Base-by-base conservation (phyloP, 208 protist species). In the Acanthamoeba triangularis region DNA sequence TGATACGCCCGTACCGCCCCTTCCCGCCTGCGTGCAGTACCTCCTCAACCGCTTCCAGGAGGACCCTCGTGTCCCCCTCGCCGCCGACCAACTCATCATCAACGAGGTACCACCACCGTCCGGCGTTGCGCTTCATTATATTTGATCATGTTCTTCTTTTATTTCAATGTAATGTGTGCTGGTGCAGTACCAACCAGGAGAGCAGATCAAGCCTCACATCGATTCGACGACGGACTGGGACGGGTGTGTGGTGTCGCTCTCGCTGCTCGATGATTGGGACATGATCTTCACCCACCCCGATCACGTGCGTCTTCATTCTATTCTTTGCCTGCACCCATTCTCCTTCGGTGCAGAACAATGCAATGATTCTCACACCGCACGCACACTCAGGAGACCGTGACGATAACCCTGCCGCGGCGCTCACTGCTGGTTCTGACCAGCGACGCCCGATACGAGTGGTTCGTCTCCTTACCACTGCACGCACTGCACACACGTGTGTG, bases 221-320 rank as follows among this genome's bases (percentile, higher is more conserved):
- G 76, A 85, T 41, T 85, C 76, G 10, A 85, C 47, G 11, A 8
- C 54, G 4, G 76, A 85, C 76, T 85, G 76, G 76, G 47, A 25
- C 6, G 76, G 18, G 13, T 85, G 76, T 56, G 76, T 85, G 7
- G 76, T 85, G 23, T 85, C 76, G 7, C 47, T 85, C 2, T 85
- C 76, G 6, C 76, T 85, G 16, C 44, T 85, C 8, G 76, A 85
- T 56, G 44, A 35, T 41, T 85, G 76, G 76, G 76, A 85, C 47
- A 85, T 85, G 76, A 56, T 56, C 47, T 85, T 85, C 76, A 85
- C 44, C 16, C 76, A 85, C 44, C 76, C 76, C 6, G 47, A 30
- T 1, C 76, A 85, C 13, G 76, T 85, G 54, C 23, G n/a, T n/a
- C n/a, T n/a, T n/a, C n/a, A n/a, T n/a, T n/a, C n/a, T n/a, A n/a